phyloP scores from a whole-genome alignment of 805 yeast genomes.

The Deakozyma indianensis region DNA sequence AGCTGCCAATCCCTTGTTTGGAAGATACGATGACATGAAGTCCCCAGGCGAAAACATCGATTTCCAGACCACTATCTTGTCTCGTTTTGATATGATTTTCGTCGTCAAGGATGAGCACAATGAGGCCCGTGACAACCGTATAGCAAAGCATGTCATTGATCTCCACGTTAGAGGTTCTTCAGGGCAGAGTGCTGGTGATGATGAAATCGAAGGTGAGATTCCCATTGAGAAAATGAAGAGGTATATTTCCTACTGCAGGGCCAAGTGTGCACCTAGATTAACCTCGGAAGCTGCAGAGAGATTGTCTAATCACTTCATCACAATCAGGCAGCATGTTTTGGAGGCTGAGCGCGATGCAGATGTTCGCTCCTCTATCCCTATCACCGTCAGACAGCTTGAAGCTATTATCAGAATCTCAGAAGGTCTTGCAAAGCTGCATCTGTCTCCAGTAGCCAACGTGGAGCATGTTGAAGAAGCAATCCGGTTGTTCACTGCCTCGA shows the following conservation, averaged over 20 bases:
- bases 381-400: constrained; percentile 93
- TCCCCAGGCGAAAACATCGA: constrained; percentile 97
- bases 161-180: constrained; percentile 71
- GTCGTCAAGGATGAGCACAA: constrained; percentile 93
- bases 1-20: constrained; percentile 95
- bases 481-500: constrained; percentile 86
- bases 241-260: constrained; percentile 78
- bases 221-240: constrained; percentile 85
- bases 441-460: constrained; percentile 72
- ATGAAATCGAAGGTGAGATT: constrained; percentile 57
- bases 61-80: constrained; percentile 90
- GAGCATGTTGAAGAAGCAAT: constrained; percentile 94
- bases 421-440: constrained; percentile 73
- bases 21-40: constrained; percentile 90
- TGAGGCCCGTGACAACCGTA: constrained; percentile 66
- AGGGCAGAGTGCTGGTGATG: constrained; percentile 29
- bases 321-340: constrained; percentile 72
- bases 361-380: constrained; percentile 90
- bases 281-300: constrained; percentile 82
- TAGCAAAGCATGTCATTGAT: constrained; percentile 90
- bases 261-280: constrained; percentile 85
- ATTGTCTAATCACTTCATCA: constrained; percentile 82
- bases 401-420: constrained; percentile 95
- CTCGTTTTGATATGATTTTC: constrained; percentile 97
- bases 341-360: constrained; percentile 67